phyloP scores from a whole-genome alignment of 2,329 filamentous ascomycete genomes.

The Chaetoscypha palmicola region DNA sequence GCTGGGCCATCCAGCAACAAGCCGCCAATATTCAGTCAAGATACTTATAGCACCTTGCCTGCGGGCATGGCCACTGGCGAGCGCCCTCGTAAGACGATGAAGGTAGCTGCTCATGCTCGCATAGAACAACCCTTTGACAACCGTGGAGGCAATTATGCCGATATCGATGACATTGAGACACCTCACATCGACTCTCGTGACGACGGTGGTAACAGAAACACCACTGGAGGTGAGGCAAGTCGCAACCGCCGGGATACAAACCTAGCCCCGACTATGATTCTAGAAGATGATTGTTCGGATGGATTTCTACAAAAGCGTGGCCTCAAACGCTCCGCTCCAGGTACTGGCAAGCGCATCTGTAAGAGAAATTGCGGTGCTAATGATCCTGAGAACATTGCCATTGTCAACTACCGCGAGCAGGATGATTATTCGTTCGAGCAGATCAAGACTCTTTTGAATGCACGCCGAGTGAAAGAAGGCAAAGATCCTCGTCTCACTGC shows the following conservation, averaged over 20 bases:
- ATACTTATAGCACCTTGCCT: too few relatives aligned
- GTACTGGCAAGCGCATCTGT: conserved; percentile 18
- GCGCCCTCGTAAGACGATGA: too few relatives aligned
- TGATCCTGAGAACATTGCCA: conserved; percentile 29
- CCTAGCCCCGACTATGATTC: conserved; percentile 14
- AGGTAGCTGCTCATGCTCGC: too few relatives aligned
- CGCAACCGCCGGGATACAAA: conserved; percentile 11
- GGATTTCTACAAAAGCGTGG: conserved; percentile 24
- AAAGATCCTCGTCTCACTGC: conserved; percentile 17
- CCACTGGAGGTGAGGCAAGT: not conserved
- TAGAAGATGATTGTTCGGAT: conserved; percentile 16
- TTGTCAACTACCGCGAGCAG: conserved; percentile 27
- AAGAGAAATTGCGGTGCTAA: conserved; percentile 25
- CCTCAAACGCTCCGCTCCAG: conserved; percentile 12
- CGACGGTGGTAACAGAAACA: not conserved
- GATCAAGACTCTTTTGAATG: conserved; percentile 23
- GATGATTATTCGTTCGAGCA: conserved; percentile 16
- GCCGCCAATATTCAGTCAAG: too few relatives aligned
- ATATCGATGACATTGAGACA: too few relatives aligned
- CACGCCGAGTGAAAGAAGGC: conserved; percentile 16
- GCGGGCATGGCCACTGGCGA: too few relatives aligned
- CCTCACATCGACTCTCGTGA: too few relatives aligned
- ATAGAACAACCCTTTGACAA: too few relatives aligned
- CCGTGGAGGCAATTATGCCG: too few relatives aligned
- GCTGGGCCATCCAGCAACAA: too few relatives aligned